Evolutionary conservation across 352 stramenopile genomes (phyloP), one percentile per base, ranked within the genome.

Genomic region (Pythium biforme): DNA sequence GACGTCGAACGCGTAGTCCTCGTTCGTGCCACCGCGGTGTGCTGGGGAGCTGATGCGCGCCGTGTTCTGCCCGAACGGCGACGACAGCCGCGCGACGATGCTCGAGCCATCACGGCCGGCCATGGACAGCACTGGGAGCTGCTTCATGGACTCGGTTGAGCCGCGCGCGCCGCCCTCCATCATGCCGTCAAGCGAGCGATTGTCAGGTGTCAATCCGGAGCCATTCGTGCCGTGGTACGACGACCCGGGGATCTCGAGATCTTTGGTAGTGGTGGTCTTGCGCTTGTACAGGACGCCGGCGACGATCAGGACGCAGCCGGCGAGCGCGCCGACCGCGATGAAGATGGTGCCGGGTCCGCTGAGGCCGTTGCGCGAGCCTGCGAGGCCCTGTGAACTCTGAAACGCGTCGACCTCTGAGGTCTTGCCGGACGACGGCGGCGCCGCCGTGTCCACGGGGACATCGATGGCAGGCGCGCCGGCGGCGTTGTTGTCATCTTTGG

Each of bases 201-300:
- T 69, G 50, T 69, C 62, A 1, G 62, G 62, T 4, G 62, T 69
- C 31, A 64, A n/a, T 7, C 48, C 54, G 2, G 52, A 26, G 43
- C 53, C 62, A 23, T 50, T 53, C 7, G 59, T 22, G 26, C 54
- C 54, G 10, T 55, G 53, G 54, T 62, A 59, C 1, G 47, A 37
- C 0, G 53, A 63, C n/a, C 34, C 54, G 3, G 54, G 62, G 10
- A 41, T 22, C 22, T 69, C 43, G 20, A 65, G 59, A 11, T 37
- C 37, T 27, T 46, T 22, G 11, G 33, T 45, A 1, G 61, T 47
- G 11, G 45, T 23, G 23, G 6, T 59, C 47, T 59, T 58, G 25
- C 55, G 62, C 67, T 86, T 83, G 70, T 79, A 77, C 39, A 72
- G 72, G 25, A 86, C 70, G 14, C 69, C 69, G 20, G 73, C 64